Evolutionary conservation across 345 rosid genomes (phyloP).

Genomic region (Zanthoxylum bungeanum): DNA sequence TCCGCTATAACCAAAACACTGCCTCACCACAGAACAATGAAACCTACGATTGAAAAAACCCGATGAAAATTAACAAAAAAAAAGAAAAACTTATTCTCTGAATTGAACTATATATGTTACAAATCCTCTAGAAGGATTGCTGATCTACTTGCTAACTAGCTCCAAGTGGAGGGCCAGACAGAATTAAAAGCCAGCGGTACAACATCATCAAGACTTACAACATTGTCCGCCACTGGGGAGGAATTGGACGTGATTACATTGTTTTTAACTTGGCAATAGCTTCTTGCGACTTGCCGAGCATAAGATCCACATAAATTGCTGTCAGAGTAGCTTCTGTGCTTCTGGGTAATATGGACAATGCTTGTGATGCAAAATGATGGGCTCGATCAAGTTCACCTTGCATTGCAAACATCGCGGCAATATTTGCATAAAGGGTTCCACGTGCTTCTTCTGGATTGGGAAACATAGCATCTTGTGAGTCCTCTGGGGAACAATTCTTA

Average conservation of each 20-base stretch:
- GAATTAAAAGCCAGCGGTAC: conserved; percentile 26
- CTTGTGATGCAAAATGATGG: conserved; percentile 48
- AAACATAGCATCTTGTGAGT: conserved; percentile 31
- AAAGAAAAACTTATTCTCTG: conserved; percentile 41
- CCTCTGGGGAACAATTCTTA: conserved; percentile 32
- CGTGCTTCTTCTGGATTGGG: conserved; percentile 90
- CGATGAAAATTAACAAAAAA: not conserved
- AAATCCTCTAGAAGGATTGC: conserved; percentile 52
- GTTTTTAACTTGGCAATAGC: conserved; percentile 80
- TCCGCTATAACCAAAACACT: conserved; percentile 50
- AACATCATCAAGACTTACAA: conserved; percentile 25
- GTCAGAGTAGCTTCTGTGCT: conserved; percentile 73
- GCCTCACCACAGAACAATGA: conserved; percentile 45
- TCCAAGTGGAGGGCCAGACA: conserved; percentile 19
- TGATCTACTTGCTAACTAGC: conserved; percentile 45
- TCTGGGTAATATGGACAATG: conserved; percentile 56
- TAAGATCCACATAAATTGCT: conserved; percentile 69
- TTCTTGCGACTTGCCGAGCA: conserved; percentile 69
- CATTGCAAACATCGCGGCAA: conserved; percentile 60
- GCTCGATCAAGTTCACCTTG: conserved; percentile 81
- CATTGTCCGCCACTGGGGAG: conserved; percentile 37
- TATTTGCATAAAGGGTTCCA: conserved; percentile 74
- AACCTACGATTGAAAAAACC: conserved; percentile 35
- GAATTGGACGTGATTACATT: conserved; percentile 65
- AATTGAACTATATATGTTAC: conserved; percentile 66